Evolutionary conservation across 2,329 filamentous ascomycete genomes (phyloP).

Genomic region (Trichophyton verrucosum): DNA sequence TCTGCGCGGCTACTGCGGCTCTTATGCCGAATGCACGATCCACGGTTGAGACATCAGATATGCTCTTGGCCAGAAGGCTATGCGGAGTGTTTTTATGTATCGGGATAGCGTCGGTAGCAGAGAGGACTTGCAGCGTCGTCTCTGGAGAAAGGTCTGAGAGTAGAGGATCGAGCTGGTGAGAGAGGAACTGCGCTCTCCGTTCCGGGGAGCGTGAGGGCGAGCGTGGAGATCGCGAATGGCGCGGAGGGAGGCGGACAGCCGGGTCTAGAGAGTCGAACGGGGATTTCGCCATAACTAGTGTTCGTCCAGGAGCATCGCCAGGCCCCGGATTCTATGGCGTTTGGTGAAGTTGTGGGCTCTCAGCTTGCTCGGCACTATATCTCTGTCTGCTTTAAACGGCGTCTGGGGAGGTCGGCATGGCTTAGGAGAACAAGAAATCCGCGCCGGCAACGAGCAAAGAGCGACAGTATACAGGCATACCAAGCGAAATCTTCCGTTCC

Average conservation of each 20-base stretch:
- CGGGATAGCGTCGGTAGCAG: constrained; percentile 30
- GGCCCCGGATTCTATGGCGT: background rate
- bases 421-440: background rate
- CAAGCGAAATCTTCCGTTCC: background rate
- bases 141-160: constrained; percentile 43
- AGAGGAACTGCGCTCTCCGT: constrained; percentile 24
- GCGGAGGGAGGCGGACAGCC: constrained; percentile 19
- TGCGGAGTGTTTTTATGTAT: constrained; percentile 25
- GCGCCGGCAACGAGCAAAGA: background rate
- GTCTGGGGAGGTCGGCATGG: background rate
- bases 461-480: background rate
- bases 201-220: constrained; percentile 30
- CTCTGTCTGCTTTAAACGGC: background rate
- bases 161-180: constrained; percentile 34
- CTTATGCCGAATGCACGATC: constrained; percentile 48
- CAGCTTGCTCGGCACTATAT: background rate
- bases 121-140: constrained; percentile 40
- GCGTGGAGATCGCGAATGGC: constrained; percentile 17
- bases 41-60: constrained; percentile 42
- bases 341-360: background rate
- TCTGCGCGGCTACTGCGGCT: constrained; percentile 47
- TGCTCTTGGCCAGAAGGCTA: constrained; percentile 36
- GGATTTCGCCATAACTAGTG: constrained; percentile 1
- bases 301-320: background rate
- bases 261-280: constrained; percentile 21